Conservation (phyloP, 2,329 filamentous ascomycete genomes). For the Geosmithia flava region DNA sequence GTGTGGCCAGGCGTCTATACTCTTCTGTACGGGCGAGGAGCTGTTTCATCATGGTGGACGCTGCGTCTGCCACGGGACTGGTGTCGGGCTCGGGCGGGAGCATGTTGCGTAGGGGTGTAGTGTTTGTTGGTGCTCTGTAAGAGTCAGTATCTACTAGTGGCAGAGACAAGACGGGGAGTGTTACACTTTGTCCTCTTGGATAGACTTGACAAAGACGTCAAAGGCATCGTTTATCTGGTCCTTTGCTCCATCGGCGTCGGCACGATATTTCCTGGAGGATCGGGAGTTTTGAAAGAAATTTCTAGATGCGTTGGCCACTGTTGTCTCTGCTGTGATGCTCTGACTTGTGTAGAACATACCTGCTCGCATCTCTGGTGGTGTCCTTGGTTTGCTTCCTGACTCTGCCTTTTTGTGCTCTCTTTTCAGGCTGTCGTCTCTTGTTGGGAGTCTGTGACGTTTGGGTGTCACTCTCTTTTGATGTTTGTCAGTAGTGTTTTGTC, state of each 20-base stretch:
- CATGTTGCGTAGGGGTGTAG: too few relatives aligned
- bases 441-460: not conserved
- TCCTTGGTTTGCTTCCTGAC: not conserved
- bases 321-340: too few relatives aligned
- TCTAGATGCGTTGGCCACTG: too few relatives aligned
- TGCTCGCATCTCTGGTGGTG: not conserved
- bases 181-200: not conserved
- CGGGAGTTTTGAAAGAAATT: not conserved
- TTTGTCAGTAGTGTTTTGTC: not conserved
- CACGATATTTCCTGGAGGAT: not conserved
- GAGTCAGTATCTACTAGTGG: not conserved
- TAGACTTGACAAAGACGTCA: not conserved
- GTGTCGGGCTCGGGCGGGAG: too few relatives aligned
- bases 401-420: not conserved
- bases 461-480: not conserved
- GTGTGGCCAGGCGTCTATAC: conserved; percentile 1
- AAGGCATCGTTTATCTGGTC: conserved; percentile 1
- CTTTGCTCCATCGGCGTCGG: not conserved
- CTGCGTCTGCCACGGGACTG: not conserved
- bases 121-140: too few relatives aligned
- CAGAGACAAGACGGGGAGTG: too few relatives aligned
- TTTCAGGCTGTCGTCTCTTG: not conserved
- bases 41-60: not conserved
- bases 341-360: not conserved
- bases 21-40: not conserved